Evolutionary conservation across 2,329 filamentous ascomycete genomes (phyloP).

Genomic region (Aspergillus quadrilineatus): DNA sequence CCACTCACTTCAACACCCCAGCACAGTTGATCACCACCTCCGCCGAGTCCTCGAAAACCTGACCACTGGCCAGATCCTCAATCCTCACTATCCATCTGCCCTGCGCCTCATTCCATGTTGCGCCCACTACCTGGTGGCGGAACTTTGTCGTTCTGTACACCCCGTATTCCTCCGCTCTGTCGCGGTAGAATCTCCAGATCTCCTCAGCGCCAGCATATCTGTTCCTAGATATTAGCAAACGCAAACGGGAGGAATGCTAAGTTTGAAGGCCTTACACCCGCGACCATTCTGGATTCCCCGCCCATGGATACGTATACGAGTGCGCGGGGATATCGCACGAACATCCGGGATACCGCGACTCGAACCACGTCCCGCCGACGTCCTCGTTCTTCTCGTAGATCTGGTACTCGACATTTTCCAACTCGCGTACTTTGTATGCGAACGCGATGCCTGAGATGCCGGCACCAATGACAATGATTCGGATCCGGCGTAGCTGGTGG

Average conservation of each 20-base stretch:
- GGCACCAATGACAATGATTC: no score
- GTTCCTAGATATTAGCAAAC: no score
- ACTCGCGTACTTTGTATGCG: background rate
- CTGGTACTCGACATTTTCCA: background rate
- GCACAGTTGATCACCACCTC: constrained; percentile 4
- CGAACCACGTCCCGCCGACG: constrained; percentile 3
- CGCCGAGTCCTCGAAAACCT: background rate
- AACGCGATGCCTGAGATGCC: no score
- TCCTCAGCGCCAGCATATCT: background rate
- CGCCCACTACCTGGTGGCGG: background rate
- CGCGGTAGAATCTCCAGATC: background rate
- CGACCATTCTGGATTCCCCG: constrained; percentile 6
- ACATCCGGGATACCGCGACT: background rate
- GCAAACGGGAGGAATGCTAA: background rate
- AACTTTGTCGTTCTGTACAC: background rate
- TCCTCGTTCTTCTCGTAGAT: constrained; percentile 8
- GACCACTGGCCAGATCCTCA: background rate
- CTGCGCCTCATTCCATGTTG: background rate
- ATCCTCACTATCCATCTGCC: constrained; percentile 3
- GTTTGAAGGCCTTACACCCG: background rate
- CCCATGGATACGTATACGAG: constrained; percentile 11
- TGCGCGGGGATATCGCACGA: constrained; percentile 10
- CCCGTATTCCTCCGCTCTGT: background rate
- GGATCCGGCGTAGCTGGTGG: background rate
- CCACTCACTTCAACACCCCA: constrained; percentile 12